Base-by-base conservation (phyloP, 2,329 filamentous ascomycete species). In the Penicillium sp. region DNA sequence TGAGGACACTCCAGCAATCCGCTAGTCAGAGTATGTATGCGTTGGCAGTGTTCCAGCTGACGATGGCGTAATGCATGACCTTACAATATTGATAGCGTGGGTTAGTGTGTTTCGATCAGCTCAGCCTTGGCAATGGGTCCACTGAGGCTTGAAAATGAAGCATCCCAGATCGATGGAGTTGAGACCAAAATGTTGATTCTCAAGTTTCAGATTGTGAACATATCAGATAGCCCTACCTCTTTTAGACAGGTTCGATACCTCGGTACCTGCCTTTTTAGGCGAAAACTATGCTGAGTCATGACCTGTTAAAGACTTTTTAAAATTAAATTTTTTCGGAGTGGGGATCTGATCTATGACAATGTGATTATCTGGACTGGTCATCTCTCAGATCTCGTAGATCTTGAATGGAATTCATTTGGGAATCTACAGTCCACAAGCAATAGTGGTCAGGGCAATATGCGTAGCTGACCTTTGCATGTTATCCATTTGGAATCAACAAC, bases 121-220 rank as follows among this genome's bases (percentile, higher is more conserved):
- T 25, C 37, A 46, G 44, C 28, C 41, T 39, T 14, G 30, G 13
- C 25, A 27, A 1, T 19, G 36, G 41, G 46, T 36, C 47, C 47
- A 50, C 41, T 49, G 40, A 42, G 46, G 35, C 46, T 49, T 46
- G 35, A 19, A 43, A 27, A 36, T 45, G 35, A 19, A 44, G 16
- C 31, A 37, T 33, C 41, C 25, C 45, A 18, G 33, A 28, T 34
- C 28, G 29, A 38, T 13, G 14, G 7, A 25, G 22, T 25, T 25
- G 22, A 25, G 8, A 22, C 6, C 19, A 3, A 22, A 6, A 22
- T 3, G 19, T 22, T 33, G 13, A 19, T n/a, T 36, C 18, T 37
- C 12, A 25, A 10, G 9, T 34, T 28, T 31, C 22, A 19, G 18
- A 10, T 27, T 27, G 5, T n/a, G 18, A 27, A 14, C 5, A 25